These are phyloP conservation scores for Gamsiella multidivaricata DNA, from an alignment of 192 early-diverging fungal species.

Conservation along the genomic window DNA sequence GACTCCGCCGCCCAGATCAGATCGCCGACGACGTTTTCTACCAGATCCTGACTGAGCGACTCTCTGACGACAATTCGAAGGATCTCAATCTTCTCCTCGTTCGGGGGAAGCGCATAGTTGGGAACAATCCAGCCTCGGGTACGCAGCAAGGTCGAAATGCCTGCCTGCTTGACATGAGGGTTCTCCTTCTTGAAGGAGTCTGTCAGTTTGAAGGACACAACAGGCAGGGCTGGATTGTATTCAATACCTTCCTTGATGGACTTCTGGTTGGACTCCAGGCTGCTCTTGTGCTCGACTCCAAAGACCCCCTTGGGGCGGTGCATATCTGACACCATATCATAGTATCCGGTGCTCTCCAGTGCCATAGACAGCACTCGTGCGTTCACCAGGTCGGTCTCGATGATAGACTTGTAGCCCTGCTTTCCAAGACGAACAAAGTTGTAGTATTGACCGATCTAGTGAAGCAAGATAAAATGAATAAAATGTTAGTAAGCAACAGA, in stretches of 20 bases:
- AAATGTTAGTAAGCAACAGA: background rate
- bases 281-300: slow-evolving; percentile 50
- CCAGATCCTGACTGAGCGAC: slow-evolving; percentile 62
- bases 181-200: slow-evolving; percentile 62
- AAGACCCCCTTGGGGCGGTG: slow-evolving; percentile 63
- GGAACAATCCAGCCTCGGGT: slow-evolving; percentile 83
- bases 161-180: slow-evolving; percentile 65
- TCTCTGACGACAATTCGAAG: slow-evolving; percentile 78
- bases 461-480: background rate
- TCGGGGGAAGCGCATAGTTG: slow-evolving; percentile 75
- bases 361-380: slow-evolving; percentile 66
- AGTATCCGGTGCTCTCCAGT: slow-evolving; percentile 68
- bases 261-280: slow-evolving; percentile 3
- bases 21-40: slow-evolving; percentile 62
- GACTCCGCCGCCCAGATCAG: slow-evolving; percentile 60
- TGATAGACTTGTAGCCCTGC: slow-evolving; percentile 71
- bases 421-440: slow-evolving; percentile 77
- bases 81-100: slow-evolving; percentile 59
- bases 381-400: slow-evolving; percentile 65
- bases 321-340: slow-evolving; percentile 71
- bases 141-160: slow-evolving; percentile 65
- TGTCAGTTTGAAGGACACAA: slow-evolving; percentile 72
- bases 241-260: slow-evolving; percentile 10
- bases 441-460: slow-evolving; percentile 81
- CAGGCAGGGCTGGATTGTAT: slow-evolving; percentile 68